These are phyloP conservation scores for Tolypocladium amazonense DNA, from an alignment of 2,329 filamentous ascomycete species.

Conservation along the genomic window DNA sequence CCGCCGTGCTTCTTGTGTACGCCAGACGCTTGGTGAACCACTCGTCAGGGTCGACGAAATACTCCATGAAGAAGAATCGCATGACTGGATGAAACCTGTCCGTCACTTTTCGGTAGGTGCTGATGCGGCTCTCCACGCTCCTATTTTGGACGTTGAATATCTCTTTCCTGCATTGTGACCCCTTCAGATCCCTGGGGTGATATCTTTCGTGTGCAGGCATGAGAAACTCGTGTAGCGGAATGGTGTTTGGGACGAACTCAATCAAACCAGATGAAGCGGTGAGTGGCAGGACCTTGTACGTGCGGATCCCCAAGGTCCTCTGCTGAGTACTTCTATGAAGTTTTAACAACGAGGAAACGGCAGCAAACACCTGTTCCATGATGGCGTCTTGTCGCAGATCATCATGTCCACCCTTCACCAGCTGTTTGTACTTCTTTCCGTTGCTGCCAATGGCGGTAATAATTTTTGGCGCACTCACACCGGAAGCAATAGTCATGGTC, in stretches of 20 bases:
- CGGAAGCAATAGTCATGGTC: conserved; percentile 75
- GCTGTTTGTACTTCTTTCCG: conserved; percentile 72
- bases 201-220: conserved; percentile 85
- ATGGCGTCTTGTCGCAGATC: conserved; percentile 93
- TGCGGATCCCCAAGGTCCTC: conserved; percentile 79
- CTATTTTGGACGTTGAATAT: conserved; percentile 65
- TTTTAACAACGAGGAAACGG: conserved; percentile 82
- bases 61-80: conserved; percentile 94
- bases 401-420: conserved; percentile 93
- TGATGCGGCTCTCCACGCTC: conserved; percentile 58
- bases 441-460: conserved; percentile 72
- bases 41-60: conserved; percentile 85
- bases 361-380: conserved; percentile 99
- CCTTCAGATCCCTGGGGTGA: conserved; percentile 73
- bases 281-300: conserved; percentile 92
- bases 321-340: conserved; percentile 80
- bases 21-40: conserved; percentile 87
- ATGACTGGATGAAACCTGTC: conserved; percentile 86
- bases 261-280: conserved; percentile 82
- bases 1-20: conserved; percentile 87
- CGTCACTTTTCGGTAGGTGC: conserved; percentile 66
- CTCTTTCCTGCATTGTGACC: conserved; percentile 64
- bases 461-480: conserved; percentile 88
- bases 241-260: conserved; percentile 91
- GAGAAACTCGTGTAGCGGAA: conserved; percentile 84